A percentile compares a stretch with the other conserved stretches of the same genome.
These are phyloP conservation scores for Phlebiopsis gigantea DNA, from an alignment of 768 basidiomycete genomes.

Conservation along the genomic window DNA sequence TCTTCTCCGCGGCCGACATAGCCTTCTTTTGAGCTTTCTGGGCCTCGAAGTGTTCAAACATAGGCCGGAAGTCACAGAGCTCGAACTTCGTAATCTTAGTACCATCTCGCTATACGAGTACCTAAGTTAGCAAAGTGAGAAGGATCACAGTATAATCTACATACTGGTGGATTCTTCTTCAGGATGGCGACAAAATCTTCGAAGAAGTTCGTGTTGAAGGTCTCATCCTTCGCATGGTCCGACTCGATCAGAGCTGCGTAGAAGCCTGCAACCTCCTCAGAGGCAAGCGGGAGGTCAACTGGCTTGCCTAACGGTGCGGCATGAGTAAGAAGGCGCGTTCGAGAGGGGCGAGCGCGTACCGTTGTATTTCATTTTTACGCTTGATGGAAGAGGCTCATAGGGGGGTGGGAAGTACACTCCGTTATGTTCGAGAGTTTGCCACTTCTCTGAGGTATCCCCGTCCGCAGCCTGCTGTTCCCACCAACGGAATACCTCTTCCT, in stretches of 20 bases:
- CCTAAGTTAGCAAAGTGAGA: neutral
- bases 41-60: conserved; percentile 87
- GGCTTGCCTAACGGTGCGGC: conserved; percentile 51
- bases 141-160: conserved; percentile 26
- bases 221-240: conserved; percentile 83
- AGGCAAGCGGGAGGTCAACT: conserved; percentile 73
- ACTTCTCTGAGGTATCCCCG: conserved; percentile 78
- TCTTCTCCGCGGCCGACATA: conserved; percentile 82
- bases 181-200: conserved; percentile 79
- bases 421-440: conserved; percentile 92
- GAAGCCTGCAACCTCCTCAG: conserved; percentile 97
- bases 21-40: conserved; percentile 94
- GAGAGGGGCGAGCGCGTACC: conserved; percentile 43
- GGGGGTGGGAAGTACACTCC: conserved; percentile 96
- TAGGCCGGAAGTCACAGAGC: conserved; percentile 89
- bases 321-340: neutral
- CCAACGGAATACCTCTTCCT: conserved; percentile 76
- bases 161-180: conserved; percentile 77
- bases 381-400: conserved; percentile 76
- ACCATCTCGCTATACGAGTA: conserved; percentile 49
- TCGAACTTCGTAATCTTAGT: conserved; percentile 72
- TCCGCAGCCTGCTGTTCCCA: conserved; percentile 75
- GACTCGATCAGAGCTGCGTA: conserved; percentile 91
- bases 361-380: conserved; percentile 93
- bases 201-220: conserved; percentile 95